Evolutionary conservation across 306 rosid species (phyloP).

Genomic region (Crotalaria pallida): DNA sequence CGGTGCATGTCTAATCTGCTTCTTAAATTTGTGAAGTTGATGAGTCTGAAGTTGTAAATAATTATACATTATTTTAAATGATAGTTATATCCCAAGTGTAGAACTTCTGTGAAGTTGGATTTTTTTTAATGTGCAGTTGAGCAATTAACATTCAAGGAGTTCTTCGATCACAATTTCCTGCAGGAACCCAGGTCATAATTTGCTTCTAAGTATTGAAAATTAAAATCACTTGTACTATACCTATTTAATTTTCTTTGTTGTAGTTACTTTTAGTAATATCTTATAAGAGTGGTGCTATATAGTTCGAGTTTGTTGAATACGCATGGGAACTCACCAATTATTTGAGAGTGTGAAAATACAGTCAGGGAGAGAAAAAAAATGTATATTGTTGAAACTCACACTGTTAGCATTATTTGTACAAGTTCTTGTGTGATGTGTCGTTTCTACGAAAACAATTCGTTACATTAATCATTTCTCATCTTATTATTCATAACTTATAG

Average conservation of each 20-base stretch:
- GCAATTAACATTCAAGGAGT: constrained; percentile 77
- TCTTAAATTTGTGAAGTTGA: too few relatives aligned
- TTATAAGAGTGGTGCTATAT: too few relatives aligned
- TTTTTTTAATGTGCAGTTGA: constrained; percentile 74
- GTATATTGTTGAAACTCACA: too few relatives aligned
- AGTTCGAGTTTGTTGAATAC: too few relatives aligned
- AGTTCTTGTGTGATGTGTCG: too few relatives aligned
- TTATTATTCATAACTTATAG: constrained; percentile 32
- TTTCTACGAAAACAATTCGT: too few relatives aligned
- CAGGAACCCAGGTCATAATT: constrained; percentile 52
- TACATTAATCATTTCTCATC: too few relatives aligned
- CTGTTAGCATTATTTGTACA: too few relatives aligned
- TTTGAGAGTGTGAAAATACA: too few relatives aligned
- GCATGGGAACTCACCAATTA: too few relatives aligned
- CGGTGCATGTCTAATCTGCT: constrained; percentile 4
- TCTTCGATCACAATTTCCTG: constrained; percentile 74
- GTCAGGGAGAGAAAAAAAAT: too few relatives aligned
- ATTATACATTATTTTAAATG: constrained; percentile 13
- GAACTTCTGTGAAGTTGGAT: constrained; percentile 25
- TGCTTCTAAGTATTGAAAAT: background rate
- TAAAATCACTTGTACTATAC: background rate
- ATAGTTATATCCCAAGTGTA: constrained; percentile 21
- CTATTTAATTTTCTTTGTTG: background rate
- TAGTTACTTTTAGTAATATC: constrained; percentile 17
- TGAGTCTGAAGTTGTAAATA: constrained; percentile 5